Evolutionary conservation across 805 yeast genomes (phyloP).

Genomic region (Sungouiozyma ichnusensis): DNA sequence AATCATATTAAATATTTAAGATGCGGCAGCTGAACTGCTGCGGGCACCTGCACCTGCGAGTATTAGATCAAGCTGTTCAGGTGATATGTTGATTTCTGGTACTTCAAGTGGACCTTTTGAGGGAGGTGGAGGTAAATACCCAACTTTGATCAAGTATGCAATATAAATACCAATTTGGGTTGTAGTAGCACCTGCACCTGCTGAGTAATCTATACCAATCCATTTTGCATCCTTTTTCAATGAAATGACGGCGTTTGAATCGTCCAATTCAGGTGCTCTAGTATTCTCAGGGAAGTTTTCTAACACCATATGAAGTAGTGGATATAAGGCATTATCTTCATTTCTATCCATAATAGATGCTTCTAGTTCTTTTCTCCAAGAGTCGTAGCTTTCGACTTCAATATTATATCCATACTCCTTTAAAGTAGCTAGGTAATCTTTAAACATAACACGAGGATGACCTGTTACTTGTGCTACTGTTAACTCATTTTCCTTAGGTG

Average conservation of each 20-base stretch:
- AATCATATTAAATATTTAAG: neutral
- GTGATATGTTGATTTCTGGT: conserved; percentile 47
- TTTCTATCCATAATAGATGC: conserved; percentile 62
- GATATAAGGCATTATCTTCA: conserved; percentile 81
- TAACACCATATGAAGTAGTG: conserved; percentile 85
- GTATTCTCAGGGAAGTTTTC: conserved; percentile 87
- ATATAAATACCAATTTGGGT: conserved; percentile 65
- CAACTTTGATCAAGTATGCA: conserved; percentile 67
- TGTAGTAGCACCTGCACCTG: conserved; percentile 66
- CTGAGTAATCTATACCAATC: conserved; percentile 57
- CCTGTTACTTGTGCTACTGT: conserved; percentile 94
- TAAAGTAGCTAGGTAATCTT: conserved; percentile 59
- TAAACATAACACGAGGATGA: conserved; percentile 83
- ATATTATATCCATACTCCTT: conserved; percentile 64
- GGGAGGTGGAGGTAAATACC: conserved; percentile 63
- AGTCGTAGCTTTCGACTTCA: conserved; percentile 50
- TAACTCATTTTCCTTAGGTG: conserved; percentile 43
- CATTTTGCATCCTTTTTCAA: conserved; percentile 49
- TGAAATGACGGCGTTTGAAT: conserved; percentile 64
- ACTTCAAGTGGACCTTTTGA: conserved; percentile 32
- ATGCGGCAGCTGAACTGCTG: conserved; percentile 44
- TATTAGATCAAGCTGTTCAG: conserved; percentile 48
- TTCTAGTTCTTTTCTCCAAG: conserved; percentile 74
- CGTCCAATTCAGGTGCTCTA: conserved; percentile 93
- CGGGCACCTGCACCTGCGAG: conserved; percentile 66